phyloP scores from a whole-genome alignment of 2,329 filamentous ascomycete genomes.

The Leptographium flavum region DNA sequence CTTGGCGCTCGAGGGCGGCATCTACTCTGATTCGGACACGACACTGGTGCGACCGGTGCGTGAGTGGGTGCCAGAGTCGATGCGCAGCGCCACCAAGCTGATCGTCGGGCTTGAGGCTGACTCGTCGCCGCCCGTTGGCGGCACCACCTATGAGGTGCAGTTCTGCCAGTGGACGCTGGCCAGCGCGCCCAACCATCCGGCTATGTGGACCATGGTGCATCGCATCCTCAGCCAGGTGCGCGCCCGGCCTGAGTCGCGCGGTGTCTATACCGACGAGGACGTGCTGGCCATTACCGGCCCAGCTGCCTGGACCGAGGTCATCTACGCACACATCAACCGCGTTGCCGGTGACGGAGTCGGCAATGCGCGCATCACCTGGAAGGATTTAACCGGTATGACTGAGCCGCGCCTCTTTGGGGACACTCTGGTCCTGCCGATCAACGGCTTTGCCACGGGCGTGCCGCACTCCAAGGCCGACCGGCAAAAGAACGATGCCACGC shows the following conservation, averaged over 20 bases:
- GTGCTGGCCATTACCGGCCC: conserved; percentile 18
- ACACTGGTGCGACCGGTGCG: conserved; percentile 30
- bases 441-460: conserved; percentile 12
- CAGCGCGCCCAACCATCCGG: conserved; percentile 17
- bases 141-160: conserved; percentile 18
- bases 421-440: conserved; percentile 12
- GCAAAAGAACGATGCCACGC: not conserved
- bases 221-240: conserved; percentile 11
- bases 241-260: not conserved
- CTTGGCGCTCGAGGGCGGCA: conserved; percentile 20
- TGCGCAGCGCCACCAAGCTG: conserved; percentile 12
- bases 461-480: conserved; percentile 10
- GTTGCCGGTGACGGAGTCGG: conserved; percentile 9
- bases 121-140: conserved; percentile 10
- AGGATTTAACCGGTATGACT: conserved; percentile 8
- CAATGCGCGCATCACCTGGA: conserved; percentile 6
- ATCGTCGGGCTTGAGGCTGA: conserved; percentile 21
- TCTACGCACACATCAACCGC: conserved; percentile 15
- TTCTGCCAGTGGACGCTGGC: conserved; percentile 23
- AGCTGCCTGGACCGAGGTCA: conserved; percentile 18
- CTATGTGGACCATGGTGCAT: conserved; percentile 16
- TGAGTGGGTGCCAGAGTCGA: conserved; percentile 13
- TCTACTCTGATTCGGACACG: conserved; percentile 48
- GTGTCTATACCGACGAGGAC: conserved; percentile 13
- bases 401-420: conserved; percentile 12